Evolutionary conservation across 139 green algal species (phyloP), one percentile per base, ranked within the genome.

Genomic region (Chlorella sp.): DNA sequence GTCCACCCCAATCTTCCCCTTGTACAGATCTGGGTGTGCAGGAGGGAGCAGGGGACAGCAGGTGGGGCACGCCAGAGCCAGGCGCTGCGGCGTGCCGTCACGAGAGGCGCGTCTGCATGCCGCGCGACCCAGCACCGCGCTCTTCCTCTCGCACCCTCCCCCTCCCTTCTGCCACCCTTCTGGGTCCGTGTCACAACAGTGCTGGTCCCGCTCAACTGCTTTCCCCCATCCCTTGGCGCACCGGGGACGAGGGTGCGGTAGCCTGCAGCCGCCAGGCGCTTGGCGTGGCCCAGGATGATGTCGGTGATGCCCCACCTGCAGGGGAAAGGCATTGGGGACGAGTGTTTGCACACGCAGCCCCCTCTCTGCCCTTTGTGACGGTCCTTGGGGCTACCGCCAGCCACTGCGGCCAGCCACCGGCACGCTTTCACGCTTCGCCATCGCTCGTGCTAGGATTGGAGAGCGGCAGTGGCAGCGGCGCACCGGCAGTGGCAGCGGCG

Each of bases 1-100:
- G 65, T 90, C 84, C 40, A 94, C 77, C 0, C 90, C 90, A 50
- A 94, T 71, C 66, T 87, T 90, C 27, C 88, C 90, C 51, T 92
- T 88, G 82, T 94, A 94, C 17, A 94, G 71, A 76, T 94, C 90
- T 8, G 33, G 23, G 11, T 45, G 60, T 8, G 42, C 35, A 21
- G 21, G 21, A 50, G 21, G 62, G 8, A 76, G 33, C 60, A 60
- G 33, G 46, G 48, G 23, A 65, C 31, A 40, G 58, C 33, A 50
- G 46, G 41, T 62, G 46, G 1, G 56, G 25, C 7, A 40, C 67
- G 23, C 38, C 25, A 42, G 60, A 36, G 29, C 58, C 46, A 36
- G 67, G 46, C 21, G 48, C 36, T 42, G 45, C 35, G 25, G 45
- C 41, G 19, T 53, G n/a, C n/a, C n/a, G n/a, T n/a, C n/a, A n/a